Conservation (phyloP, 129 eudicot species). For the Artemisia annua region DNA sequence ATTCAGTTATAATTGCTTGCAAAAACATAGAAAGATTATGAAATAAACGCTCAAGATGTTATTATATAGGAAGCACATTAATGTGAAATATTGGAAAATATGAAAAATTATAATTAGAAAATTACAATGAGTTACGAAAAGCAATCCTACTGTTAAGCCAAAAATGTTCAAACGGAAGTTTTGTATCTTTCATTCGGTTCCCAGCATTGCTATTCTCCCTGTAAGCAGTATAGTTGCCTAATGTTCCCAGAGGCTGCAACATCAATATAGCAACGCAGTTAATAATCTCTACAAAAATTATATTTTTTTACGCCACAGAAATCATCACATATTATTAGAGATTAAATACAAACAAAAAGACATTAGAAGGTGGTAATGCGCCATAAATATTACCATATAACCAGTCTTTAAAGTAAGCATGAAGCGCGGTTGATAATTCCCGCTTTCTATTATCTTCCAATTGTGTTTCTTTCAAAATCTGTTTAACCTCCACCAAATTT, state of each 20-base stretch:
- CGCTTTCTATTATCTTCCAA: slow-evolving; percentile 85
- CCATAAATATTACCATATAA: slow-evolving; percentile 64
- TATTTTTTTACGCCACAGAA: neutral
- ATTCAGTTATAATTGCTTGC: neutral
- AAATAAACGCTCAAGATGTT: neutral
- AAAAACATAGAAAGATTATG: neutral
- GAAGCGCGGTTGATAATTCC: slow-evolving; percentile 82
- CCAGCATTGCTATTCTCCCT: slow-evolving; percentile 55
- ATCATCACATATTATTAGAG: neutral
- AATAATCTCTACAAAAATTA: neutral
- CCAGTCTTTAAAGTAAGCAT: slow-evolving; percentile 93
- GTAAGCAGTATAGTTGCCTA: slow-evolving; percentile 89
- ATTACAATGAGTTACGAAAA: slow-evolving; percentile 33
- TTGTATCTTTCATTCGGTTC: slow-evolving; percentile 20
- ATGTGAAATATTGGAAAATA: neutral
- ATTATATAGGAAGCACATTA: slow-evolving; percentile 6
- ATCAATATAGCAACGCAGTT: slow-evolving; percentile 10
- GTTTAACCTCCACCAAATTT: slow-evolving; percentile 79
- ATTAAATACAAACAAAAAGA: neutral
- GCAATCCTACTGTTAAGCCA: slow-evolving; percentile 29
- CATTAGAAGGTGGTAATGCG: slow-evolving; percentile 2
- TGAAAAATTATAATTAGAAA: slow-evolving; percentile 13
- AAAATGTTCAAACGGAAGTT: slow-evolving; percentile 20
- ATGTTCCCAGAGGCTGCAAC: slow-evolving; percentile 92
- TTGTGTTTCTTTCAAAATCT: slow-evolving; percentile 71